Conservation (phyloP, 2,329 filamentous ascomycete species). For the Sphaerulina vaccinii region DNA sequence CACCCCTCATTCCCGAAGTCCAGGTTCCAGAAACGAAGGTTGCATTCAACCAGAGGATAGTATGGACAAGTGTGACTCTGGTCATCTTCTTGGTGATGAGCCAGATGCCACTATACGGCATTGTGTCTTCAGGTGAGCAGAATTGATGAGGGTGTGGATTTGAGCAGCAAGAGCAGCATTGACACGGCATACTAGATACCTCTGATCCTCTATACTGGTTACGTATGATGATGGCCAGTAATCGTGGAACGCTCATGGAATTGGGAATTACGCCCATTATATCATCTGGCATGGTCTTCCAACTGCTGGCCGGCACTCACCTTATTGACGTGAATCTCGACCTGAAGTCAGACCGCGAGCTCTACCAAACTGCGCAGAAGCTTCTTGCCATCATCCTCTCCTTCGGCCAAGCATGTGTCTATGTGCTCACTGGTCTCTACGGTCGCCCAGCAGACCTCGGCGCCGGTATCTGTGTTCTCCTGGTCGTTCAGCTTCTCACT, state of each 20-base stretch:
- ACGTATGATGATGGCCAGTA: slow-evolving; percentile 99
- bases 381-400: slow-evolving; percentile 95
- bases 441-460: slow-evolving; percentile 94
- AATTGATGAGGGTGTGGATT: neutral
- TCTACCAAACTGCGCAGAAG: slow-evolving; percentile 99
- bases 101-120: slow-evolving; percentile 97
- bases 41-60: slow-evolving; percentile 82
- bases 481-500: slow-evolving; percentile 96
- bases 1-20: slow-evolving; percentile 99
- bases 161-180: slow-evolving; percentile 18
- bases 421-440: slow-evolving; percentile 97
- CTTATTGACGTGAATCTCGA: slow-evolving; percentile 99
- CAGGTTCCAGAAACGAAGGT: slow-evolving; percentile 97
- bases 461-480: slow-evolving; percentile 94
- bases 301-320: slow-evolving; percentile 97
- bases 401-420: slow-evolving; percentile 95
- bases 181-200: slow-evolving; percentile 52
- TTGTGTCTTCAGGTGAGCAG: slow-evolving; percentile 74
- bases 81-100: slow-evolving; percentile 99
- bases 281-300: slow-evolving; percentile 99
- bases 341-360: slow-evolving; percentile 98
- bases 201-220: slow-evolving; percentile 99
- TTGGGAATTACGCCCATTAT: slow-evolving; percentile 84
- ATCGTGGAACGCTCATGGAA: slow-evolving; percentile 54
- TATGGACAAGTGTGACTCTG: slow-evolving; percentile 66